Conservation (phyloP, 2,329 filamentous ascomycete genomes). For the Coniella vitis region DNA sequence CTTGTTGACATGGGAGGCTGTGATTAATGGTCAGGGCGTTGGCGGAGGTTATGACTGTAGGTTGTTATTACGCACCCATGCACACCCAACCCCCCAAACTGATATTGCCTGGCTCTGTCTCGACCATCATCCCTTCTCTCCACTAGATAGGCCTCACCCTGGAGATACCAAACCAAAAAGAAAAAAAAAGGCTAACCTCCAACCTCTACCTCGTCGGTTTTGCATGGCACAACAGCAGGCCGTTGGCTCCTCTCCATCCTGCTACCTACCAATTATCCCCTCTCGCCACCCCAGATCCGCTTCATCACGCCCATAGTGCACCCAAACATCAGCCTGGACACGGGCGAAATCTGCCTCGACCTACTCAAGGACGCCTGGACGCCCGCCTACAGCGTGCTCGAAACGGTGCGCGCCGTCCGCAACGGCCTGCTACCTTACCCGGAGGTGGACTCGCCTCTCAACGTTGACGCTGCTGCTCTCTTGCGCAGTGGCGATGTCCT, state of each 20-base stretch:
- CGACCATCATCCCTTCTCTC: background rate
- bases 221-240: constrained; percentile 50
- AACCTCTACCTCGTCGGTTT: no score
- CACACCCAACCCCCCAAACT: background rate
- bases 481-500: constrained; percentile 60
- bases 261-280: constrained; percentile 73
- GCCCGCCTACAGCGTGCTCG: constrained; percentile 73
- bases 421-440: constrained; percentile 59
- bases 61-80: constrained; percentile 10
- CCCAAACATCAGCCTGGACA: constrained; percentile 64
- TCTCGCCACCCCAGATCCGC: constrained; percentile 65
- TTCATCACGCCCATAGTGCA: constrained; percentile 85
- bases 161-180: background rate
- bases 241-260: constrained; percentile 76
- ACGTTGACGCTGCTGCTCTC: constrained; percentile 70
- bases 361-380: constrained; percentile 76
- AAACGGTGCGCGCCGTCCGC: constrained; percentile 65
- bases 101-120: background rate
- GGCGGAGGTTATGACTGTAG: constrained; percentile 51
- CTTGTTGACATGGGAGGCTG: constrained; percentile 51
- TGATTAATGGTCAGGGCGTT: constrained; percentile 52
- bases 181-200: background rate
- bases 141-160: no score
- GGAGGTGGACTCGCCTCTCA: constrained; percentile 68
- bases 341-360: constrained; percentile 91